Evolutionary conservation across 2,329 filamentous ascomycete species (phyloP), one percentile per base, ranked within the genome.

Genomic region (Lecanicillium sp.): DNA sequence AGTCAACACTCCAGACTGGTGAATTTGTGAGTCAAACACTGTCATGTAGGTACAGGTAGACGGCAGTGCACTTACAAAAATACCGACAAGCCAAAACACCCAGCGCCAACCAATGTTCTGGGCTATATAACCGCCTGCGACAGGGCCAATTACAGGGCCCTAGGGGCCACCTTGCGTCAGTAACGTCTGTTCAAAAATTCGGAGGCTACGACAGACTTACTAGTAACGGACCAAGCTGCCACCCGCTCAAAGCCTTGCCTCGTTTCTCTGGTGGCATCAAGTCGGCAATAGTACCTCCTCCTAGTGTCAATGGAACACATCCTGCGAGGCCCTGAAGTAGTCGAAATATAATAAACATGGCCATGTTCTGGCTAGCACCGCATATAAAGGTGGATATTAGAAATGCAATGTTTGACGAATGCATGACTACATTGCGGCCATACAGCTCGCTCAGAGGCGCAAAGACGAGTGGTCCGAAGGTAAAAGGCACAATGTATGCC

Each of bases 361-460:
- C 54, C 2, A 65, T 45, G 37, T 54, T 60, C 1, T 53, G 56
- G 60, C 57, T 1, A 67, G 42, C 0, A 44, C 56, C 7, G 65
- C 43, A 29, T 62, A n/a, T 68, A 29, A 65, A 56, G 8, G 40
- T 41, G n/a, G n/a, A n/a, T n/a, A n/a, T n/a, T n/a, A n/a, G n/a
- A n/a, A 32, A 67, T 55, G 45, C 60, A 65, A 11, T 50, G 31
- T 13, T 62, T 29, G 41, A 66, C 68, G 51, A 58, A 62, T 29
- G 52, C 29, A 42, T 68, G 58, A 44, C n/a, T 70, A 71, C 8
- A 71, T 17, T 9, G 33, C 75, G 64, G 4, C 76, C 76, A 49
- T 72, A 80, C 5, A 80, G 64, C 51, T 84, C 80, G 18, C 68
- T 74, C 3, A 83, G 54, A 1, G 79, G 78, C 1, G 75, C 78